Percentiles rank a stretch among this genome's conserved stretches.
Evolutionary conservation across 2,329 filamentous ascomycete genomes (phyloP).

Genomic region (Fusarium scirpi): DNA sequence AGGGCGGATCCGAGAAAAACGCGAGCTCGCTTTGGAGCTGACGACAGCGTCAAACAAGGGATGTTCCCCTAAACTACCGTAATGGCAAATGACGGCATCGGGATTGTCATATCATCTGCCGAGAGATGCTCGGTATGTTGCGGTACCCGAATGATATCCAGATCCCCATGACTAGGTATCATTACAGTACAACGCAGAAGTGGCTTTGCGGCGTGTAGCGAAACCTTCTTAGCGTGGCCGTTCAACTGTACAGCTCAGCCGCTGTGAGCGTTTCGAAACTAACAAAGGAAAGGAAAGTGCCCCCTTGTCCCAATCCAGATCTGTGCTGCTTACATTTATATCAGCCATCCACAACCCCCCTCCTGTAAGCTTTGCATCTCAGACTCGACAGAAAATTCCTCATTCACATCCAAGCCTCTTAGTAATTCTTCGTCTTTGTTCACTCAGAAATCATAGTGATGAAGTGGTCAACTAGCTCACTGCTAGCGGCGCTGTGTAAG

Average conservation of each 20-base stretch:
- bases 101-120: conserved; percentile 31
- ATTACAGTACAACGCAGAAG: not conserved
- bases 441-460: conserved; percentile 14
- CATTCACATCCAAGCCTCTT: not conserved
- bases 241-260: conserved; percentile 10
- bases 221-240: not conserved
- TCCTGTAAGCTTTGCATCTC: conserved; percentile 8
- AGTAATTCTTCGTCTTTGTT: not conserved
- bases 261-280: conserved; percentile 17
- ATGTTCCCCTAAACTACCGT: not conserved
- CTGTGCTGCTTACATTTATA: conserved; percentile 35
- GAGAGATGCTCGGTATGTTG: conserved; percentile 1
- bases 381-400: conserved; percentile 10
- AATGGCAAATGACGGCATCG: conserved; percentile 24
- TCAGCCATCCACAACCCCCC: conserved; percentile 16
- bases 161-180: not conserved
- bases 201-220: conserved; percentile 30
- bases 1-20: conserved; percentile 23
- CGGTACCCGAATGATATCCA: conserved; percentile 3
- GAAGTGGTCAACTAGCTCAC: conserved; percentile 37
- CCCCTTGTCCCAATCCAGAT: conserved; percentile 21
- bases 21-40: not conserved
- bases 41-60: conserved; percentile 2
- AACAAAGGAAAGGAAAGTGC: not conserved
- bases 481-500: conserved; percentile 42